Evolutionary conservation across 345 rosid genomes (phyloP), one percentile per base, ranked within the genome.

Genomic region (Salix udensis): DNA sequence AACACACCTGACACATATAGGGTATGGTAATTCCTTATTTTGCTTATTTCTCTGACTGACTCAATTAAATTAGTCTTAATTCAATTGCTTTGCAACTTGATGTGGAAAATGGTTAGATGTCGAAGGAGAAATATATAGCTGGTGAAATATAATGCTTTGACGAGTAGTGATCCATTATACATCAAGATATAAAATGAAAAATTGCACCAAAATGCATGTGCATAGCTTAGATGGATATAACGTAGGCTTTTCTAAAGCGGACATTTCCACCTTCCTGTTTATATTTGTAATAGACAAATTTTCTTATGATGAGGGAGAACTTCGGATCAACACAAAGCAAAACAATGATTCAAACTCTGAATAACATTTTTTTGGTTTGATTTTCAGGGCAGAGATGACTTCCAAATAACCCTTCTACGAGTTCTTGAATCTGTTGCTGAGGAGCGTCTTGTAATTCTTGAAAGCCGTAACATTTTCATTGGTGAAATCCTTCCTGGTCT

Each of bases 351-450:
- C 30, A 26, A 46, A 40, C 23, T 65, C 76, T 82, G 72, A 80
- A 23, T 23, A 23, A 50, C 10, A 44, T 8, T 65, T 19, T 50
- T 81, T 76, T 79, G 23, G 37, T 65, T 23, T 76, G 7, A 65
- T 74, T 77, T 81, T 62, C 88, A 96, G 97, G 97, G 98, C 23
- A 88, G 97, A 82, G 99, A 96, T 70, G 99, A 96, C 78, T 90
- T 93, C 88, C 97, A 94, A 78, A 90, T 92, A 80, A 91, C 97
- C 31, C 91, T 96, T 84, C 93, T 96, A 71, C 91, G 88, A 78
- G 84, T 93, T 77, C 79, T 96, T 62, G 99, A 96, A 77, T 86
- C 92, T 69, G 82, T 92, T 74, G 87, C 95, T 14, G 94, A 90
- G 83, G 98, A 92, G 76, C 76, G 92, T 70, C 78, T 87, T 40